These are phyloP conservation scores for Teunomyces gatunensis DNA, from an alignment of 805 yeast genomes.

Conservation along the genomic window DNA sequence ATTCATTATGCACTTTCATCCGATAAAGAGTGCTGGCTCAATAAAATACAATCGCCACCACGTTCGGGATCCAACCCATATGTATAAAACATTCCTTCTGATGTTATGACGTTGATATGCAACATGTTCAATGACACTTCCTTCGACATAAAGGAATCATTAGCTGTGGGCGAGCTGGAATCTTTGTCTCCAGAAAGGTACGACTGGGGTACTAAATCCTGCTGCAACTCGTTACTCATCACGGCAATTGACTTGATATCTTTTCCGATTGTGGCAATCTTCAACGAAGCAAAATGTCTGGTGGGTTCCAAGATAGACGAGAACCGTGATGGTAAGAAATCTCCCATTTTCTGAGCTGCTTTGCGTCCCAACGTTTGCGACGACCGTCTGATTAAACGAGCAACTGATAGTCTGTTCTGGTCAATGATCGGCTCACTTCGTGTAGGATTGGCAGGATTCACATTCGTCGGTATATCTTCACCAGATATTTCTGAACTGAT, in stretches of 20 bases:
- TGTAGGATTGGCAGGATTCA: neutral
- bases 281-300: constrained; percentile 87
- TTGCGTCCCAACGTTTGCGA: constrained; percentile 74
- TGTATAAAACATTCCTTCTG: constrained; percentile 76
- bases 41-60: constrained; percentile 88
- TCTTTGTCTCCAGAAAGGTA: constrained; percentile 19
- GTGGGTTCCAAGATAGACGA: constrained; percentile 84
- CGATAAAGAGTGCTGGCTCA: constrained; percentile 64
- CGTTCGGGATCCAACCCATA: constrained; percentile 80
- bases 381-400: constrained; percentile 70
- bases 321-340: constrained; percentile 76
- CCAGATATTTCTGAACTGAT: constrained; percentile 26
- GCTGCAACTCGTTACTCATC: constrained; percentile 35
- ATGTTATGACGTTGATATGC: constrained; percentile 70
- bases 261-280: constrained; percentile 46
- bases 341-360: constrained; percentile 87
- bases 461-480: constrained; percentile 11
- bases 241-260: constrained; percentile 46
- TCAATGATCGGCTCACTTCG: constrained; percentile 66
- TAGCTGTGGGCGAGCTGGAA: constrained; percentile 7
- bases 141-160: constrained; percentile 9
- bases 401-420: constrained; percentile 67
- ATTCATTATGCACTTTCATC: constrained; percentile 14
- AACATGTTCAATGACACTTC: constrained; percentile 29
- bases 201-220: constrained; percentile 30